A percentile compares a stretch with the other conserved stretches of the same genome.
These are phyloP conservation scores for Entelexis paramagnoliae DNA, from an alignment of 1,139 yeast species.

Conservation along the genomic window DNA sequence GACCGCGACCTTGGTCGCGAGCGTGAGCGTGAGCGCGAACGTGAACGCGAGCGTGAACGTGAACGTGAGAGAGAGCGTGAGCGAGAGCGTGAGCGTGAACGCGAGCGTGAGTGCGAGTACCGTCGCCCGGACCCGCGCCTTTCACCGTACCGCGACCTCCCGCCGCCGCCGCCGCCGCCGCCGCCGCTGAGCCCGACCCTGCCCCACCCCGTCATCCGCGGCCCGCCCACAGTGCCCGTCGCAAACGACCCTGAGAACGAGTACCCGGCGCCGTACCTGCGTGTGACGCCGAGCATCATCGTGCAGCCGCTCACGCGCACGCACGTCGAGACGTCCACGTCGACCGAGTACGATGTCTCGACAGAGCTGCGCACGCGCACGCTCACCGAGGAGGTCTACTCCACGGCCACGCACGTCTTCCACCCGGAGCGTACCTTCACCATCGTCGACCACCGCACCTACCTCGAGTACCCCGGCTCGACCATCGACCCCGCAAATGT, in stretches of 20 bases:
- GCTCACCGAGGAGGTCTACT: constrained; percentile 11
- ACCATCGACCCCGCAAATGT: constrained; percentile 13
- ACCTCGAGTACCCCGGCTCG: constrained; percentile 19
- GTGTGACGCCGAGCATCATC: constrained; percentile 16
- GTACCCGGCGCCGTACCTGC: constrained; percentile 11
- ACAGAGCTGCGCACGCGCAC: constrained; percentile 16
- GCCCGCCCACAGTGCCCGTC: not conserved
- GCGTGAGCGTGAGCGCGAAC: not conserved
- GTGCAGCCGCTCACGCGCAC: constrained; percentile 15
- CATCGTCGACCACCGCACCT: constrained; percentile 11
- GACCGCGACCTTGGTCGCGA: not conserved
- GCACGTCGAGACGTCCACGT: constrained; percentile 15
- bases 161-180: not conserved
- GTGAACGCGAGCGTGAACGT: not conserved
- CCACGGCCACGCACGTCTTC: constrained; percentile 13
- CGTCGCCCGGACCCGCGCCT: not conserved
- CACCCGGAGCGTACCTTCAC: constrained; percentile 17
- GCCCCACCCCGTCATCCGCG: not conserved
- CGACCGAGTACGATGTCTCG: constrained; percentile 7
- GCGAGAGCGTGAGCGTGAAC: not conserved
- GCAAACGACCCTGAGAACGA: not conserved
- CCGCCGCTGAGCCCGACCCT: not conserved
- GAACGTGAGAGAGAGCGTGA: not conserved
- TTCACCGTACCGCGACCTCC: not conserved
- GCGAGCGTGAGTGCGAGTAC: not conserved